Evolutionary conservation across 2,329 filamentous ascomycete species (phyloP), one percentile per base, ranked within the genome.

Genomic region (Sclerotinia minor): DNA sequence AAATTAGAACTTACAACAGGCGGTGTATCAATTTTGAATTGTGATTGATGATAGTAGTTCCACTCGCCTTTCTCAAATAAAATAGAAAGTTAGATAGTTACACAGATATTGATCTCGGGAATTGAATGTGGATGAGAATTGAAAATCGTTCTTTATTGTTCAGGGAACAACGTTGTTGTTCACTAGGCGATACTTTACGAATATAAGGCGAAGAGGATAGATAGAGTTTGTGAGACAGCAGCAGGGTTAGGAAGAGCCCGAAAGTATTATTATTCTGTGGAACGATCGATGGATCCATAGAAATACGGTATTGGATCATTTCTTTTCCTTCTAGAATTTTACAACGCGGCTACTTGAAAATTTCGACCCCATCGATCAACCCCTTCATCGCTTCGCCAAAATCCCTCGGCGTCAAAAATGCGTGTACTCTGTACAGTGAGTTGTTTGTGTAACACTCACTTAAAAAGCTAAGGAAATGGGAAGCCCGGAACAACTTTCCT

Each of bases 131-230:
- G 44, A 26, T 9, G 59, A 49, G 45, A 38, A 50, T 17, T n/a
- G 59, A 61, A 32, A 38, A 61, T 50, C 45, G 24, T 38, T 26
- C 29, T 61, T 11, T 61, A 19, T 57, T 61, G n/a, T 65, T 38
- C 63, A 65, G 52, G 63, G 63, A 57, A 65, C 63, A 65, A 24
- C 52, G 63, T 38, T 65, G 50, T 65, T 61, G 45, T 61, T 61
- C 17, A 29, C 19, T 38, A 32, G 58, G 29, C 44, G 58, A 61
- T 49, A 38, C 58, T 35, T 24, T 49, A 35, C 44, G 26, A 60
- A 49, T 60, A 17, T 57, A 32, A 59, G 60, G 47, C 17, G 45
- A 64, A 49, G 19, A 53, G 35, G 17, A n/a, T 41, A n/a, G n/a
- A n/a, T 19, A 29, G 11, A 38, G 29, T 49, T 49, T 32, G 21